These are phyloP conservation scores for Cucurbita argyrosperma DNA, from an alignment of 306 rosid genomes.

Conservation along the genomic window DNA sequence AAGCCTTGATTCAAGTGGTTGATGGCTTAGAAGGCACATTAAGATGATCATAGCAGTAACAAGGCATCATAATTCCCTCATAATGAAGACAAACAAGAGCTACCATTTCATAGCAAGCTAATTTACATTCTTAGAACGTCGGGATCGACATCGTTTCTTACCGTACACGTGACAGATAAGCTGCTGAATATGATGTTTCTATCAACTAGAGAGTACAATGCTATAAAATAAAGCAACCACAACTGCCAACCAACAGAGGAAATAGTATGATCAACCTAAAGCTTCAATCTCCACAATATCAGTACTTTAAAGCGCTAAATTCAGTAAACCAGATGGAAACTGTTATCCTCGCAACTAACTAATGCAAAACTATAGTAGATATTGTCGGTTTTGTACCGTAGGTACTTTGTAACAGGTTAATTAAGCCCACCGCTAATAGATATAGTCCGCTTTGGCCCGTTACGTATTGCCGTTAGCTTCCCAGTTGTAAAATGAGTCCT, in stretches of 20 bases:
- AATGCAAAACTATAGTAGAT: not conserved
- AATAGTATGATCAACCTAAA: not conserved
- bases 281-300: not conserved
- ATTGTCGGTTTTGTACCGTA: no score
- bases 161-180: not conserved
- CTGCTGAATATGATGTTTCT: not conserved
- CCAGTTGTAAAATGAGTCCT: no score
- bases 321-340: not conserved
- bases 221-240: not conserved
- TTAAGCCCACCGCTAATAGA: no score
- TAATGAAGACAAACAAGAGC: not conserved
- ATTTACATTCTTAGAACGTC: not conserved
- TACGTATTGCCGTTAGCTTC: no score
- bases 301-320: not conserved
- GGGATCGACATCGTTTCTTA: not conserved
- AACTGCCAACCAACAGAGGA: constrained; percentile 3
- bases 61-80: not conserved
- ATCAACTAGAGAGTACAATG: not conserved
- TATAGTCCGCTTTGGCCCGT: no score
- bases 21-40: not conserved
- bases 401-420: no score
- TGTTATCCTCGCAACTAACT: not conserved
- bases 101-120: not conserved
- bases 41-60: not conserved
- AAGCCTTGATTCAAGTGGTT: not conserved